phyloP scores from a whole-genome alignment of 495 filamentous ascomycete genomes.

The Neurospora sp. region DNA sequence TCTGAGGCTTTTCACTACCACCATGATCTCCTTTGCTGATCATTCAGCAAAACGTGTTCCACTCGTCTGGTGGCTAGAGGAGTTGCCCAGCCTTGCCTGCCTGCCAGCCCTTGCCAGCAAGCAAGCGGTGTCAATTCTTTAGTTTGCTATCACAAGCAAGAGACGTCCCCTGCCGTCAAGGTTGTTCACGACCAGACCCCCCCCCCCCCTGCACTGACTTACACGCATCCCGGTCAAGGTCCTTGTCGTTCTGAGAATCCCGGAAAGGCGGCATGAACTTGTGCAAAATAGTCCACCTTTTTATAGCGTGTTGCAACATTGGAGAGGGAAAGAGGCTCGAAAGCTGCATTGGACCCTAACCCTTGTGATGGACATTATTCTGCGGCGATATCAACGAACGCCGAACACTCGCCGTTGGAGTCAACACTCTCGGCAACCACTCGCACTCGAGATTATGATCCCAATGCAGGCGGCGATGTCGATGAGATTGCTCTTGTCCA shows the following conservation, averaged over 20 bases:
- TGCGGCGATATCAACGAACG: neutral
- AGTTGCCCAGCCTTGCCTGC: neutral
- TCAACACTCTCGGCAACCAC: neutral
- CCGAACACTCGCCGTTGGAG: neutral
- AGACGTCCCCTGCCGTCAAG: neutral
- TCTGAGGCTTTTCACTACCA: neutral
- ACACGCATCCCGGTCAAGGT: neutral
- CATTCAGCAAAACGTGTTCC: neutral
- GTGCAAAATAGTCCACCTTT: neutral
- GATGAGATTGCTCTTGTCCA: neutral
- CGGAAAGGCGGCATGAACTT: neutral
- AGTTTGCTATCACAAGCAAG: neutral
- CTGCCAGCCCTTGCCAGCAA: neutral
- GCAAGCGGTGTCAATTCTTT: neutral
- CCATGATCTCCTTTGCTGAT: neutral
- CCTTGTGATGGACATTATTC: neutral
- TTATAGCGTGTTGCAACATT: neutral
- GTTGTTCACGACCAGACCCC: neutral
- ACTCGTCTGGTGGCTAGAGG: neutral
- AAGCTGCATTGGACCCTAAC: neutral
- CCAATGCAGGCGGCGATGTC: neutral
- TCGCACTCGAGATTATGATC: neutral
- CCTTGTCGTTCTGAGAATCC: neutral
- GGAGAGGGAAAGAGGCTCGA: neutral
- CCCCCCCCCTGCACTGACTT: neutral